Percentiles rank a stretch among this genome's conserved stretches.
Evolutionary conservation across 2,329 filamentous ascomycete genomes (phyloP).

Genomic region (Zalaria obscura): DNA sequence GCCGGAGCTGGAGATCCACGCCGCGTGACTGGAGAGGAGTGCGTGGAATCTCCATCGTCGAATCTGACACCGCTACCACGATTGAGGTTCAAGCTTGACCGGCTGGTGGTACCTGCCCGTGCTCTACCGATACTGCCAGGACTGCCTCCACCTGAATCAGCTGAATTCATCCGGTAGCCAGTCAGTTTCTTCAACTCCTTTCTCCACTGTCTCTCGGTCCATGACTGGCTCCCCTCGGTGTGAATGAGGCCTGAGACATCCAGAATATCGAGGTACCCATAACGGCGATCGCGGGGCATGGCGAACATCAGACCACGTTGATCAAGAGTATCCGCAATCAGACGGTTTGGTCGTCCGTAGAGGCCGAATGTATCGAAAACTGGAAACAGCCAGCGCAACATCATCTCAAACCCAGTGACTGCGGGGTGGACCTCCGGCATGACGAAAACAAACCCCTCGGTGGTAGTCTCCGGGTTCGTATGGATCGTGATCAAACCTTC

Average conservation of each 20-base stretch:
- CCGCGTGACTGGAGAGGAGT: conserved; percentile 30
- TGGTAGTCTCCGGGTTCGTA: conserved; percentile 58
- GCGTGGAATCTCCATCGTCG: conserved; percentile 25
- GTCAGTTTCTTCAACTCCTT: conserved; percentile 80
- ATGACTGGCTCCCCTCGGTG: conserved; percentile 58
- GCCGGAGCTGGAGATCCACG: conserved; percentile 26
- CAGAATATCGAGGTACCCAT: conserved; percentile 79
- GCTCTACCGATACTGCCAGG: conserved; percentile 14
- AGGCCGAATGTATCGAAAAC: conserved; percentile 85
- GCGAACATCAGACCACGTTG: conserved; percentile 92
- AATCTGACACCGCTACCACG: conserved; percentile 24
- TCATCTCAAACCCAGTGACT: conserved; percentile 87
- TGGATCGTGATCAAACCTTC: conserved; percentile 86
- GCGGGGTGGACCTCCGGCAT: conserved; percentile 94
- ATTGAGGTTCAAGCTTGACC: conserved; percentile 20
- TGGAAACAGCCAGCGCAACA: conserved; percentile 83
- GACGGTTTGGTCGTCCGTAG: conserved; percentile 74
- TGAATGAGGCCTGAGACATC: conserved; percentile 74
- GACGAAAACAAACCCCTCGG: conserved; percentile 91
- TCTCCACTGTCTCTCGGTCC: conserved; percentile 84
- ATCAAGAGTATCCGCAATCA: conserved; percentile 80
- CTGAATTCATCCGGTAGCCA: conserved; percentile 53
- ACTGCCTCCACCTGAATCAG: conserved; percentile 11
- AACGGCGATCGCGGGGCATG: conserved; percentile 76
- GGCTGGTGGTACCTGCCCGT: conserved; percentile 28